Conservation (phyloP, 208 protist species). For the Leishmania amazonensis region DNA sequence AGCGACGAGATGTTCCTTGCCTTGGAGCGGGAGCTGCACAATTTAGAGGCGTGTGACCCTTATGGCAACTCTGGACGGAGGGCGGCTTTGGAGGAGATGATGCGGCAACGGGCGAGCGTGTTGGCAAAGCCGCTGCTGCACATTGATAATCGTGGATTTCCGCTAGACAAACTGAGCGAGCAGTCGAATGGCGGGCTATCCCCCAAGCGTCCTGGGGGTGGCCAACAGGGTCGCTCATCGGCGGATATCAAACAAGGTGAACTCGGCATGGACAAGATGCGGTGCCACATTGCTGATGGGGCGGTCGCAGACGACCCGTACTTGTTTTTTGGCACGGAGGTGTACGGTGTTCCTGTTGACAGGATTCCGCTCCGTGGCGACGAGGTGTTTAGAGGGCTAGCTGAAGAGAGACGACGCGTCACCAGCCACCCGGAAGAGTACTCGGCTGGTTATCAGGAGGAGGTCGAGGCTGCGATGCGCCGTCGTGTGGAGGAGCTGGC, state of each 20-base stretch:
- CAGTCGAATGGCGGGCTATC: slow-evolving; percentile 29
- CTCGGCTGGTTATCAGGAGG: slow-evolving; percentile 16
- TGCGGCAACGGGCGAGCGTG: slow-evolving; percentile 23
- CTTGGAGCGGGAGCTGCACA: slow-evolving; percentile 53
- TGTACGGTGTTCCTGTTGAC: slow-evolving; percentile 43
- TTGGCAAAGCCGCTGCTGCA: slow-evolving; percentile 34
- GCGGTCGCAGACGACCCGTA: slow-evolving; percentile 49
- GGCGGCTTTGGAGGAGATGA: slow-evolving; percentile 29
- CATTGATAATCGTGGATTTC: slow-evolving; percentile 32
- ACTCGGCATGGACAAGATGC: slow-evolving; percentile 38
- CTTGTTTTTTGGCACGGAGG: slow-evolving; percentile 63
- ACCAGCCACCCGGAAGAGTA: slow-evolving; percentile 14
- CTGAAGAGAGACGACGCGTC: slow-evolving; percentile 40
- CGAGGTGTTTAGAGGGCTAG: slow-evolving; percentile 47
- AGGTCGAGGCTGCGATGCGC: slow-evolving; percentile 24
- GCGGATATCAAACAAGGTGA: slow-evolving; percentile 31
- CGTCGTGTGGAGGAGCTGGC: slow-evolving; percentile 22
- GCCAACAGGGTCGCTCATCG: slow-evolving; percentile 10
- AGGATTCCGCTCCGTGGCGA: slow-evolving; percentile 60
- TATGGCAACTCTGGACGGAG: slow-evolving; percentile 32
- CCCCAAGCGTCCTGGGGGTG: slow-evolving; percentile 23
- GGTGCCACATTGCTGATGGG: slow-evolving; percentile 39
- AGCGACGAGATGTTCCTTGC: slow-evolving; percentile 50
- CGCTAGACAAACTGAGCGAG: slow-evolving; percentile 32
- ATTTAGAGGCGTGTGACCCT: slow-evolving; percentile 38